Base-by-base conservation (phyloP, 164 flowering plant species). In the Nymphaea colorata region DNA sequence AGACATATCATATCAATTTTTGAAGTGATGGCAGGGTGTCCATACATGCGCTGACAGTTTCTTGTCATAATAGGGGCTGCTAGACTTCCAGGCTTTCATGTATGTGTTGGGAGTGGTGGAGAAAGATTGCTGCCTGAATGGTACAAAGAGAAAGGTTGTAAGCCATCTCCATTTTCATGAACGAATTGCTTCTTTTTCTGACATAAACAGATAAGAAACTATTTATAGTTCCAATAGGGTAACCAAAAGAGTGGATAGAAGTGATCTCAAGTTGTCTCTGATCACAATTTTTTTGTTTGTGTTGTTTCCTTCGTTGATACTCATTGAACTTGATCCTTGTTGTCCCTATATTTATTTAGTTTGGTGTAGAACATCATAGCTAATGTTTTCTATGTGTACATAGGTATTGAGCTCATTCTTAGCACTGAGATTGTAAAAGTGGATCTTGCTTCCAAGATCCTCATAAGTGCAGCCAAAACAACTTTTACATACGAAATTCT, bases 391-490 rank as follows among this genome's bases (percentile, higher is more conserved):
- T 47, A 6, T 47, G 55, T 80, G 57, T 41, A 64, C 77, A 65
- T 89, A 95, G 99, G 99, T 53, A 83, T 92, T 43, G 89, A 87
- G 61, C 85, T 95, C 82, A 79, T 90, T 66, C 97, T 92, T 43
- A 79, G 84, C 73, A 95, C 97, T 59, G 93, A 89, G 71, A 85
- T 95, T 66, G 93, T 92, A 43, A 84, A 85, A 73, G 99, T 89
- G 47, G 96, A 95, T 85, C 87, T 92, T 78, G 82, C 91, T 76
- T 76, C 91, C 43, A 90, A 90, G 80, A 82, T 84, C 74, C 88
- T 95, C 41, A 69, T 71, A 14, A 90, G 85, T 80, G 84, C 88
- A 61, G 74, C 85, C 68, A 93, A 94, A 64, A 81, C 85, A 66
- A 76, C 79, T 57, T 90, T 86, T 74, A 86, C 84, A 67, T 95